Evolutionary conservation across 1,284 basidiomycete genomes (phyloP).

Genomic region (Moesziomyces globuligerus): DNA sequence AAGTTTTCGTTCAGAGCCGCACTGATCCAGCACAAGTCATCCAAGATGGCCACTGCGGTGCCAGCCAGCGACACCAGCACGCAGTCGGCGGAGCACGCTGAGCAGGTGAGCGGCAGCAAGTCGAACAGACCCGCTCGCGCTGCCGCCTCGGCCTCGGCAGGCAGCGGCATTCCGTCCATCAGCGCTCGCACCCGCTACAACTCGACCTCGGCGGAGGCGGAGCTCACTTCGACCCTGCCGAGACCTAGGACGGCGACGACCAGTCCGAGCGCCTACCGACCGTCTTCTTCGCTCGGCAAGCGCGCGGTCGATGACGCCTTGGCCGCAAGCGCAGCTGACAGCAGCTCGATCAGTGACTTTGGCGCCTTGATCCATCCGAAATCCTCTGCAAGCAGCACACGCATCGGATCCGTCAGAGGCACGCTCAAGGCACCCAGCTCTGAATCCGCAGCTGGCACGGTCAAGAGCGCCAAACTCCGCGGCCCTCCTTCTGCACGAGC

Average conservation of each 20-base stretch:
- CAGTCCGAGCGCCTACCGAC: constrained; percentile 12
- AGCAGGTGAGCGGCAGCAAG: no score
- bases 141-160: no score
- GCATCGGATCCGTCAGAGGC: neutral
- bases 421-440: neutral
- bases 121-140: constrained; percentile 5
- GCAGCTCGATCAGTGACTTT: constrained; percentile 31
- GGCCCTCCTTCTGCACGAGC: constrained; percentile 35
- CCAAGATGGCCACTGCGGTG: constrained; percentile 10
- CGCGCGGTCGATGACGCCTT: constrained; percentile 9
- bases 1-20: constrained; percentile 47
- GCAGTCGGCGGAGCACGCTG: neutral
- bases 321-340: neutral
- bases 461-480: constrained; percentile 18
- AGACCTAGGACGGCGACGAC: constrained; percentile 1
- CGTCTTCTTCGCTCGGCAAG: constrained; percentile 33
- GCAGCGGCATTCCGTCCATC: constrained; percentile 32
- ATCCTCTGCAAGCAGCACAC: neutral
- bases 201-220: constrained; percentile 13
- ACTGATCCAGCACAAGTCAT: constrained; percentile 22
- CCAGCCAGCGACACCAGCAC: neutral
- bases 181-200: constrained; percentile 13
- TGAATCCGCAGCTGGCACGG: neutral
- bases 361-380: constrained; percentile 13
- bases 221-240: constrained; percentile 8